These are phyloP conservation scores for Acarospora socialis DNA, from an alignment of 2,329 filamentous ascomycete genomes.

Conservation along the genomic window DNA sequence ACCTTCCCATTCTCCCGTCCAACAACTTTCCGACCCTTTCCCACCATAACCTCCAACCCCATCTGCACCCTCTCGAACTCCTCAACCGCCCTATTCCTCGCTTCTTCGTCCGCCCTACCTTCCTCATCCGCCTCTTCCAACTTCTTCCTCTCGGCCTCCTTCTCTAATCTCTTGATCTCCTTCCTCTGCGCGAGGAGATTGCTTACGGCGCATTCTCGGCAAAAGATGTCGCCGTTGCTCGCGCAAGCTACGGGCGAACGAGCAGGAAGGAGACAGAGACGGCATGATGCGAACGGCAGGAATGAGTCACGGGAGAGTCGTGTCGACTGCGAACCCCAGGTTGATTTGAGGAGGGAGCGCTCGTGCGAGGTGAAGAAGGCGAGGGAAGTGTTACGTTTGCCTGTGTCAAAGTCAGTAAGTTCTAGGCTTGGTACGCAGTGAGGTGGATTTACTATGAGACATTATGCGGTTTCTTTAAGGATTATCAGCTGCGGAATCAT, in stretches of 20 bases:
- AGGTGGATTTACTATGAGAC: slow-evolving; percentile 7
- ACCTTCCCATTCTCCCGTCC: slow-evolving; percentile 17
- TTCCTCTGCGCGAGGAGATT: slow-evolving; percentile 86
- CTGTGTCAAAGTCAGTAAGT: slow-evolving; percentile 4
- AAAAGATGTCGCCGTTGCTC: slow-evolving; percentile 74
- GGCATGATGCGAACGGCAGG: slow-evolving; percentile 77
- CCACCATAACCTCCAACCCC: slow-evolving; percentile 37
- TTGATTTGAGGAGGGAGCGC: slow-evolving; percentile 62
- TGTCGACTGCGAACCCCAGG: slow-evolving; percentile 72
- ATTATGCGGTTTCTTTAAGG: too few relatives aligned
- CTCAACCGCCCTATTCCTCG: slow-evolving; percentile 51
- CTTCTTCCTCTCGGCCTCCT: slow-evolving; percentile 45
- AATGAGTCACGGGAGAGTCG: slow-evolving; percentile 82
- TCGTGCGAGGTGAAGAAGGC: slow-evolving; percentile 92
- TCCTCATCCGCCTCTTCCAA: slow-evolving; percentile 48
- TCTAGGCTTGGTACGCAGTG: not conserved
- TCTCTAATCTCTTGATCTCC: slow-evolving; percentile 73
- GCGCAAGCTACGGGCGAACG: slow-evolving; percentile 71
- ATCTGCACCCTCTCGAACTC: slow-evolving; percentile 81
- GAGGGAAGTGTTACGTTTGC: slow-evolving; percentile 78
- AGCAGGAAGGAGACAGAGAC: slow-evolving; percentile 70
- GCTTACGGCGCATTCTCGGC: slow-evolving; percentile 78
- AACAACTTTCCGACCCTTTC: too few relatives aligned
- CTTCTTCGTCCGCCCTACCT: slow-evolving; percentile 52
- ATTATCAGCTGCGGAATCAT: too few relatives aligned